Evolutionary conservation across 805 yeast genomes (phyloP).

Genomic region (Ogataea paraovalis): DNA sequence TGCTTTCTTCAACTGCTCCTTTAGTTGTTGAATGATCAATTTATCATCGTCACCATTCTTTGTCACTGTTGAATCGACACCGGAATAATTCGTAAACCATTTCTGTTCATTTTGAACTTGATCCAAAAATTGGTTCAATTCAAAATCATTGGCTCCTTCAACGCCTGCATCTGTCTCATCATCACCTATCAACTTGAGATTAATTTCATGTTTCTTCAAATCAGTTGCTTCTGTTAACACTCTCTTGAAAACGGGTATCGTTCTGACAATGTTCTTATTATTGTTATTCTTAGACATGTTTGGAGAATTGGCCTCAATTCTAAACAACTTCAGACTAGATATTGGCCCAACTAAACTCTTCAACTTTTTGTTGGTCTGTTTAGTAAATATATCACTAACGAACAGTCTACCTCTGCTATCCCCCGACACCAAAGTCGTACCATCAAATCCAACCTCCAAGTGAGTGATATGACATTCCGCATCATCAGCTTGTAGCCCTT

Average conservation of each 20-base stretch:
- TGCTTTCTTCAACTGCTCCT: conserved; percentile 44
- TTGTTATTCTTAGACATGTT: conserved; percentile 14
- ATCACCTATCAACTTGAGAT: conserved; percentile 30
- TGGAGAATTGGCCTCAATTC: conserved; percentile 12
- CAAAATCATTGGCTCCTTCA: conserved; percentile 20
- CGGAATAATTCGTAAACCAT: conserved; percentile 42
- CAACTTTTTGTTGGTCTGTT: conserved; percentile 60
- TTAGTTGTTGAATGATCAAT: conserved; percentile 34
- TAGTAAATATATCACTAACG: conserved; percentile 65
- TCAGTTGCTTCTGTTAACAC: conserved; percentile 41
- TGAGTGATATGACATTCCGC: conserved; percentile 42
- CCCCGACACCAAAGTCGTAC: conserved; percentile 68
- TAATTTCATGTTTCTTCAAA: conserved; percentile 41
- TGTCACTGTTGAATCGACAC: conserved; percentile 35
- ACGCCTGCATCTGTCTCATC: conserved; percentile 9
- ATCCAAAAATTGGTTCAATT: conserved; percentile 48
- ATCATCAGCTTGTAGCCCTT: conserved; percentile 8
- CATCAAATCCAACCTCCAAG: conserved; percentile 66
- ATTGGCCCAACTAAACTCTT: conserved; percentile 31
- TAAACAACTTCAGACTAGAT: conserved; percentile 21
- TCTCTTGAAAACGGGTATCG: conserved; percentile 66
- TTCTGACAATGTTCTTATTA: conserved; percentile 31
- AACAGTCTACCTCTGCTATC: conserved; percentile 66
- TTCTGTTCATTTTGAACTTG: conserved; percentile 48
- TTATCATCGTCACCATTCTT: conserved; percentile 21